Base-by-base conservation (phyloP, 2,329 filamentous ascomycete genomes). In the Aspergillus brunneoviolaceus region DNA sequence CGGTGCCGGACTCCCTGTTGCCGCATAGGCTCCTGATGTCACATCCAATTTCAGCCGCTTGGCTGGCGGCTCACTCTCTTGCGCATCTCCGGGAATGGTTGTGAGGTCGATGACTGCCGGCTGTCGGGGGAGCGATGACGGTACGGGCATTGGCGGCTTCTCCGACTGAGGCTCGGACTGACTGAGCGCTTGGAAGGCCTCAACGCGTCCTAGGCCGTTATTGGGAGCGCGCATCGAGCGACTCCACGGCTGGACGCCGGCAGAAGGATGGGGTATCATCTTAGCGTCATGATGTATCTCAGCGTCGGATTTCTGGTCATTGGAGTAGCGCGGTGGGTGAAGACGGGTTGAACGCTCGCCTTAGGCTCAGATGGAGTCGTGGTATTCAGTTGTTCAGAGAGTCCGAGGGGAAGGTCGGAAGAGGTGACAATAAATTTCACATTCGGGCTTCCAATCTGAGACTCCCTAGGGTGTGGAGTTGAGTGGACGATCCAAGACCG, bases 251-350 rank as follows among this genome's bases (percentile, higher is more conserved):
- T 77, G 75, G 67, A 72, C 70, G 67, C 74, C 73, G 66, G 72
- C 72, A 61, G 74, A 76, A 63, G 76, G 68, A 72, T 76, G 71
- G 60, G 75, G 73, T 64, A 76, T 77, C 76, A 78, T 78, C 67
- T 72, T 71, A 70, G 69, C 67, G 58, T 71, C 72, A 78, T 77
- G 69, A 66, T 73, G 71, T 72, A 67, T 68, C 56, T 65, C 61
- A 63, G 63, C 62, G 61, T 59, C 51, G 58, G 57, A 56, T 64
- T 64, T 61, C 57, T 62, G 66, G 62, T 69, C 67, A 71, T 72
- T 48, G 60, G 63, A 63, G 59, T 47, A 54, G 48, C 48, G 56
- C 29, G 50, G 56, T 55, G 39, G 33, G 57, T 45, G 16, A 16
- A 19, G 39, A 45, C 6, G 16, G 39, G 16, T 45, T 45, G 16